A percentile compares a stretch with the other conserved stretches of the same genome.
These are phyloP conservation scores for Amanita muscaria DNA, from an alignment of 768 basidiomycete species.

Conservation along the genomic window DNA sequence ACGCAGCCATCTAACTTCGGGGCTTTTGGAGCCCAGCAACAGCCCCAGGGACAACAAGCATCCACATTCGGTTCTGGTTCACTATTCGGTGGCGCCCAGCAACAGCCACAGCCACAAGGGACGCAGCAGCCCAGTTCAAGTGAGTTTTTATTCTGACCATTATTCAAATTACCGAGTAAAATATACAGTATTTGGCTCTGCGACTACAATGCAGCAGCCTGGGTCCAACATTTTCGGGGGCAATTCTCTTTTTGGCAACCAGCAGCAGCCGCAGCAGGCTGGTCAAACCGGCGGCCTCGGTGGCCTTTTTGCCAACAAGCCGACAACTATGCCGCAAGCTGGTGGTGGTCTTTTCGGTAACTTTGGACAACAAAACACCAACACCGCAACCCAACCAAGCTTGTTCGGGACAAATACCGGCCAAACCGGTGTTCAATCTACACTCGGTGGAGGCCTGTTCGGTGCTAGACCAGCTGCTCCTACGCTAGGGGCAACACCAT, in stretches of 20 bases:
- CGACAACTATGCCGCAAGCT: conserved; percentile 22
- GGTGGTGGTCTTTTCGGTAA: conserved; percentile 30
- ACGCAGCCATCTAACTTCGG: conserved; percentile 33
- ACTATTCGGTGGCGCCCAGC: conserved; percentile 11
- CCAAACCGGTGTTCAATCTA: conserved; percentile 30
- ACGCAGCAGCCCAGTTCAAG: conserved; percentile 22
- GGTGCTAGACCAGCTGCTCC: conserved; percentile 44
- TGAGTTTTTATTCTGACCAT: conserved; percentile 10
- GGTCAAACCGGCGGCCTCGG: conserved; percentile 20
- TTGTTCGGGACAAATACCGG: conserved; percentile 48
- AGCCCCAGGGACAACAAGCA: conserved; percentile 21
- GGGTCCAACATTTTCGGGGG: conserved; percentile 17
- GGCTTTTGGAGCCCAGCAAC: conserved; percentile 27
- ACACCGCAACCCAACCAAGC: conserved; percentile 20
- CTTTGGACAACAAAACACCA: conserved; percentile 32
- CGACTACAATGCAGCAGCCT: neutral
- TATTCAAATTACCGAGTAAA: neutral
- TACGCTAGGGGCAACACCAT: conserved; percentile 33
- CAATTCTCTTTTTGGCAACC: conserved; percentile 14
- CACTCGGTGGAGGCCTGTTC: conserved; percentile 43
- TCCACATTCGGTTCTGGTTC: conserved; percentile 19
- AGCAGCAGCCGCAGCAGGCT: conserved; percentile 19
- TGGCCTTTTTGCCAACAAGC: conserved; percentile 37
- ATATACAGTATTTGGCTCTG: conserved; percentile 3
- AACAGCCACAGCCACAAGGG: conserved; percentile 22